These are phyloP conservation scores for Fusarium humuli DNA, from an alignment of 2,329 filamentous ascomycete genomes.

Conservation along the genomic window DNA sequence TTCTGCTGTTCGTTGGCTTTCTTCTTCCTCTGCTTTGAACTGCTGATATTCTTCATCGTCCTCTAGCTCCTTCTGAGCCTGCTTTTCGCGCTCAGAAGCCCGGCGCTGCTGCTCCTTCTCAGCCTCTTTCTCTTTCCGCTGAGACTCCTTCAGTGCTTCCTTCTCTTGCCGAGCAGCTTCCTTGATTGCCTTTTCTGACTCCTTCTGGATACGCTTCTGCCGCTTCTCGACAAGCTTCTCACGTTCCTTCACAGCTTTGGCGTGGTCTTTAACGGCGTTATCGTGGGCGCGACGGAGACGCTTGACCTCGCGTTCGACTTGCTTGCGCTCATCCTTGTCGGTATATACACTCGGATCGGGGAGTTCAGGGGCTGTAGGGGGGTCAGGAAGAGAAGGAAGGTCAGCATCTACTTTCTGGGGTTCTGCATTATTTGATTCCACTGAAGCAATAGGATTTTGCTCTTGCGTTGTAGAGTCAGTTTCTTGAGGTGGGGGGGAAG, in stretches of 20 bases:
- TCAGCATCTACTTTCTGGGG: slow-evolving; percentile 24
- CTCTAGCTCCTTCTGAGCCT: slow-evolving; percentile 25
- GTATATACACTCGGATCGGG: slow-evolving; percentile 69
- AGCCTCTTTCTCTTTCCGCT: slow-evolving; percentile 47
- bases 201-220: slow-evolving; percentile 57
- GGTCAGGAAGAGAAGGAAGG: slow-evolving; percentile 55
- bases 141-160: slow-evolving; percentile 46
- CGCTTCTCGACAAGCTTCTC: slow-evolving; percentile 69
- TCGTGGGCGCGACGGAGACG: slow-evolving; percentile 73
- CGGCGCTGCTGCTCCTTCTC: slow-evolving; percentile 37
- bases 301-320: slow-evolving; percentile 75
- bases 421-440: background rate
- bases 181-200: slow-evolving; percentile 49
- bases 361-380: slow-evolving; percentile 59
- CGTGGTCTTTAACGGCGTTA: slow-evolving; percentile 73
- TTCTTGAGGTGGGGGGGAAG: background rate
- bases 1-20: slow-evolving; percentile 3
- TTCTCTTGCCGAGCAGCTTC: slow-evolving; percentile 48
- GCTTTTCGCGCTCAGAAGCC: slow-evolving; percentile 22
- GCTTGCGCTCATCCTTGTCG: slow-evolving; percentile 74
- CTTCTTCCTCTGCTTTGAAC: background rate
- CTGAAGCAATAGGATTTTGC: background rate
- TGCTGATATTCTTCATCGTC: slow-evolving; percentile 5
- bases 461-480: background rate
- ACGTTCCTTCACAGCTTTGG: slow-evolving; percentile 72